These are phyloP conservation scores for Podila epigama DNA, from an alignment of 192 early-diverging fungal species.

Conservation along the genomic window DNA sequence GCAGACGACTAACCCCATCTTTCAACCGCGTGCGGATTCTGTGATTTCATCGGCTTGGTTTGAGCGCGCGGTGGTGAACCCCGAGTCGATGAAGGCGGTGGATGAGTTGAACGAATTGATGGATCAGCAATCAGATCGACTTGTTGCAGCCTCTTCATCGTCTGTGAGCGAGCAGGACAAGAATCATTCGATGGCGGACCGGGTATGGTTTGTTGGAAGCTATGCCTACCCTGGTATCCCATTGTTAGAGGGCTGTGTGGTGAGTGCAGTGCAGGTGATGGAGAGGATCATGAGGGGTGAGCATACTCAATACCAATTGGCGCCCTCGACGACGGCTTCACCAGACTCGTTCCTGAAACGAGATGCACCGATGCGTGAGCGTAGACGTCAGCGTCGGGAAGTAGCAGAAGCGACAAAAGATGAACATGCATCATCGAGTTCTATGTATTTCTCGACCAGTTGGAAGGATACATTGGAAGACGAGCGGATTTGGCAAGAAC, in stretches of 20 bases:
- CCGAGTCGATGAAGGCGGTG: constrained; percentile 58
- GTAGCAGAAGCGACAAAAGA: neutral
- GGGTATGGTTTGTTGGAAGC: constrained; percentile 65
- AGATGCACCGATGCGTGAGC: constrained; percentile 40
- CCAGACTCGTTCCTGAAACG: constrained; percentile 34
- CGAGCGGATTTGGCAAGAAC: constrained; percentile 37
- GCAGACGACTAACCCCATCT: constrained; percentile 68
- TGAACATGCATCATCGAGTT: constrained; percentile 2
- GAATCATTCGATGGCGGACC: constrained; percentile 33
- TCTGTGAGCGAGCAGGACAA: neutral
- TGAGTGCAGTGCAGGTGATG: constrained; percentile 61
- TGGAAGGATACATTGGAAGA: constrained; percentile 47
- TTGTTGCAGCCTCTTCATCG: neutral
- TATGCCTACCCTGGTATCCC: constrained; percentile 69
- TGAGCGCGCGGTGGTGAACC: constrained; percentile 65
- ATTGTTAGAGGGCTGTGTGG: constrained; percentile 68
- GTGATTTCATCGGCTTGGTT: constrained; percentile 55
- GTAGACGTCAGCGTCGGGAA: constrained; percentile 15
- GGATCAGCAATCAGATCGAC: constrained; percentile 20
- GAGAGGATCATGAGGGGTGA: constrained; percentile 44
- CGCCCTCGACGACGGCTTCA: constrained; percentile 2
- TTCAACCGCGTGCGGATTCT: constrained; percentile 43
- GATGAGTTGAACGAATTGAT: constrained; percentile 52
- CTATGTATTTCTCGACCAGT: constrained; percentile 21
- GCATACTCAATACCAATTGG: constrained; percentile 5